Percentiles rank a stretch among this genome's conserved stretches.
Conservation (phyloP, 164 flowering plant genomes). For the Vitis riparia region DNA sequence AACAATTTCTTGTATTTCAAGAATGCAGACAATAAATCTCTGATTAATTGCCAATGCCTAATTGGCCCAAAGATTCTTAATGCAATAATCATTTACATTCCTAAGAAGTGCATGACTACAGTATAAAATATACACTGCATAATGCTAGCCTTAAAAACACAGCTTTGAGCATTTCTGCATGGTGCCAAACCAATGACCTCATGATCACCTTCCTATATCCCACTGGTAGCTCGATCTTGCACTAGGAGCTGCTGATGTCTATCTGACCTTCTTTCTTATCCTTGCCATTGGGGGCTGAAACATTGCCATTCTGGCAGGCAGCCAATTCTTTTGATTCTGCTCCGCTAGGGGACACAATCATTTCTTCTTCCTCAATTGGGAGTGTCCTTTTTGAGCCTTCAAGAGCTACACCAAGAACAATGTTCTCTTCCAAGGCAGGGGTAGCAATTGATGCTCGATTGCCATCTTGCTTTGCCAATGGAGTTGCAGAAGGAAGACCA, state of each 20-base stretch:
- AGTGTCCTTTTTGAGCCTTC: constrained; percentile 69
- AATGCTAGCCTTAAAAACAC: constrained; percentile 19
- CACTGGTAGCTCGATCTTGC: constrained; percentile 4
- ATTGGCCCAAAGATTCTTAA: not conserved
- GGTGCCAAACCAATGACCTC: too few relatives aligned
- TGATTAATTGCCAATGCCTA: too few relatives aligned
- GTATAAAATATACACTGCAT: not conserved
- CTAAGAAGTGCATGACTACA: not conserved
- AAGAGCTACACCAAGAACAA: constrained; percentile 74
- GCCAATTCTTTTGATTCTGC: constrained; percentile 28
- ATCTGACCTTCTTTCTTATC: constrained; percentile 24
- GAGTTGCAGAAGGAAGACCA: not conserved
- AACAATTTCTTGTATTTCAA: too few relatives aligned
- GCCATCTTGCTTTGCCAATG: constrained; percentile 21
- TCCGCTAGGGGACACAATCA: constrained; percentile 1
- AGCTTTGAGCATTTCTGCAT: constrained; percentile 8
- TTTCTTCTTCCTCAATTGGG: constrained; percentile 38
- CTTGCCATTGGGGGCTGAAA: constrained; percentile 10
- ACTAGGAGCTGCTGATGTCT: constrained; percentile 15
- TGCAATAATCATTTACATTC: constrained; percentile 6
- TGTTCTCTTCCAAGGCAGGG: constrained; percentile 63
- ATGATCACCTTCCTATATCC: not conserved
- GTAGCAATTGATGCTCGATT: constrained; percentile 26
- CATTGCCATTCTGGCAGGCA: constrained; percentile 14
- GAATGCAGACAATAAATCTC: too few relatives aligned